A percentile compares a stretch with the other conserved stretches of the same genome.
These are phyloP conservation scores for Colletotrichum sp. DNA, from an alignment of 2,329 filamentous ascomycete genomes.

Conservation along the genomic window DNA sequence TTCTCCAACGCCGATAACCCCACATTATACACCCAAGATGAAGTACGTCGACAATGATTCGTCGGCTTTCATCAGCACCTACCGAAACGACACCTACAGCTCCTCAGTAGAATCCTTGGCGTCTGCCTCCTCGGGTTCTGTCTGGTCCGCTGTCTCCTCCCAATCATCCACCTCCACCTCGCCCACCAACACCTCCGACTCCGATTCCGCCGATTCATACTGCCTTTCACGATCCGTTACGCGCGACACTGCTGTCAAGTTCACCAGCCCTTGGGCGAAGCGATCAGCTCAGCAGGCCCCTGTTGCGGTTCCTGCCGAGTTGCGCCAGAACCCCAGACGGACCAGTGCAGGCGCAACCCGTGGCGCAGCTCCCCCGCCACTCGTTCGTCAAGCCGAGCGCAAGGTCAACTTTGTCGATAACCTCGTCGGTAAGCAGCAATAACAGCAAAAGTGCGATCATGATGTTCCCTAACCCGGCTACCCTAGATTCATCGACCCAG, in stretches of 20 bases:
- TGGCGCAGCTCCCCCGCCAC: slow-evolving; percentile 66
- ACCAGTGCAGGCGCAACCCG: slow-evolving; percentile 59
- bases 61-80: slow-evolving; percentile 54
- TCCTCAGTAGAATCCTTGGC: slow-evolving; percentile 76
- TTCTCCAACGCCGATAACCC: slow-evolving; percentile 11
- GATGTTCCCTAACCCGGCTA: slow-evolving; percentile 32
- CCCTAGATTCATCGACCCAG: slow-evolving; percentile 90
- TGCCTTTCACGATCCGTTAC: slow-evolving; percentile 39
- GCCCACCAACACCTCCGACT: slow-evolving; percentile 65
- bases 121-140: slow-evolving; percentile 77
- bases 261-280: slow-evolving; percentile 35
- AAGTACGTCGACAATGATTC: slow-evolving; percentile 57
- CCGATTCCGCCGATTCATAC: slow-evolving; percentile 51
- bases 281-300: slow-evolving; percentile 27
- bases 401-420: slow-evolving; percentile 96
- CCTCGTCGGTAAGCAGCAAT: slow-evolving; percentile 85
- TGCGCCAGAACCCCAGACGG: slow-evolving; percentile 69
- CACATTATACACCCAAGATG: slow-evolving; percentile 54
- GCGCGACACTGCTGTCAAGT: slow-evolving; percentile 31
- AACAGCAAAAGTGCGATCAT: slow-evolving; percentile 21
- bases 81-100: slow-evolving; percentile 67
- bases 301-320: slow-evolving; percentile 58
- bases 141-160: slow-evolving; percentile 77
- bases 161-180: slow-evolving; percentile 75
- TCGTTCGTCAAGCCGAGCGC: slow-evolving; percentile 87